Percentiles rank a stretch among this genome's conserved stretches.
Evolutionary conservation across 352 stramenopile species (phyloP).

Genomic region (Lagenidium giganteum): DNA sequence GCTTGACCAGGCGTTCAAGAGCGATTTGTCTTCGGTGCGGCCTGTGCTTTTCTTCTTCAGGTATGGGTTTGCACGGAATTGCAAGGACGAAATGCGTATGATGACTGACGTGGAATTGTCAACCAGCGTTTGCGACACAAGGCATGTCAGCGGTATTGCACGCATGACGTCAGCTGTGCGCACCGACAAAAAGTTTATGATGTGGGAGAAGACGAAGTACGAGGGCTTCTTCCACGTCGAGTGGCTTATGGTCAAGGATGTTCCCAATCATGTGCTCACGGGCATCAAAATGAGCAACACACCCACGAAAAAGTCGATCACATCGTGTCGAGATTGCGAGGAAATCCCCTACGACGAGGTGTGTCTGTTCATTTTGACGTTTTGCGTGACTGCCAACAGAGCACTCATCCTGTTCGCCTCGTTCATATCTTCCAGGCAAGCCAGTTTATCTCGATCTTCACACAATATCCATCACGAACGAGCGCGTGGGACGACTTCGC

Average conservation of each 20-base stretch:
- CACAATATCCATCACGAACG: conserved; percentile 31
- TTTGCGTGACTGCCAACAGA: no score
- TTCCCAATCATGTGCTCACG: conserved; percentile 62
- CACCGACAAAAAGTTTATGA: conserved; percentile 33
- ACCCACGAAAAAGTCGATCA: conserved; percentile 63
- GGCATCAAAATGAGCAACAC: conserved; percentile 62
- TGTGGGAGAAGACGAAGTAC: conserved; percentile 80
- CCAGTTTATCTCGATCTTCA: conserved; percentile 51
- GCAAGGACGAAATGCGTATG: neutral
- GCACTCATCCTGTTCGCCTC: no score
- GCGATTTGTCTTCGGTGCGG: conserved; percentile 41
- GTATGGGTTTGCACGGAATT: conserved; percentile 20
- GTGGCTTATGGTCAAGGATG: conserved; percentile 70
- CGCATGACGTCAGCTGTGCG: conserved; percentile 54
- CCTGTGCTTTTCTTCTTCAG: conserved; percentile 69
- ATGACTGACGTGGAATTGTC: neutral
- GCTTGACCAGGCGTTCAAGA: conserved; percentile 54
- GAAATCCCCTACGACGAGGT: conserved; percentile 63
- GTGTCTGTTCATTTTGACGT: no score
- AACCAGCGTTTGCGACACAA: conserved; percentile 48
- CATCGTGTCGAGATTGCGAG: conserved; percentile 56
- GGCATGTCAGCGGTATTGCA: conserved; percentile 60
- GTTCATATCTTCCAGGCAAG: conserved; percentile 26
- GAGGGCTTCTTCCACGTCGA: conserved; percentile 63
- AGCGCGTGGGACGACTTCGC: conserved; percentile 62